These are phyloP conservation scores for Chimonanthus salicifolius DNA, from an alignment of 164 flowering plant genomes.

Conservation along the genomic window DNA sequence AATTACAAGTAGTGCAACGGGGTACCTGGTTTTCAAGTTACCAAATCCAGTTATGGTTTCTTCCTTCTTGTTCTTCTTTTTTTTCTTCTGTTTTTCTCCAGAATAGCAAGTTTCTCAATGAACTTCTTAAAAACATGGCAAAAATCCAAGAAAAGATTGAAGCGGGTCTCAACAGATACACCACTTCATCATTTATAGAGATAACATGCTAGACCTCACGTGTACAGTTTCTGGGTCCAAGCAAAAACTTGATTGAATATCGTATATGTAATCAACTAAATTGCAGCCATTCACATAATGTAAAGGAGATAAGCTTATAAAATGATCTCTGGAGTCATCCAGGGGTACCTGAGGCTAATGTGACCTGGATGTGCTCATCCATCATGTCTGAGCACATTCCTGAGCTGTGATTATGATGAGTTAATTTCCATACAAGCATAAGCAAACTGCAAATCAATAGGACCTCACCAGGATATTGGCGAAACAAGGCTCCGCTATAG, in stretches of 20 bases:
- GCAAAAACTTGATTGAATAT: too few species aligned
- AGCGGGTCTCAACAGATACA: too few species aligned
- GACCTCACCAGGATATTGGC: slow-evolving; percentile 89
- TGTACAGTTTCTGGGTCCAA: too few species aligned
- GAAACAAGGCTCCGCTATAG: slow-evolving; percentile 90
- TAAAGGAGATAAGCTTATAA: too few species aligned
- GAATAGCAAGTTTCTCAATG: background rate
- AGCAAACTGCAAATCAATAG: background rate
- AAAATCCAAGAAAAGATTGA: too few species aligned
- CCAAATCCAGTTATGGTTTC: background rate
- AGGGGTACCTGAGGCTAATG: background rate
- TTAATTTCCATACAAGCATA: background rate
- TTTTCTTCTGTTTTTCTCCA: too few species aligned
- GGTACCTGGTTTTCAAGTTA: background rate
- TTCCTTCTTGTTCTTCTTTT: too few species aligned
- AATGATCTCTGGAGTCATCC: too few species aligned
- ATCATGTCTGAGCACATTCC: background rate
- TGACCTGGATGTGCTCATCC: background rate
- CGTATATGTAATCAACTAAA: too few species aligned
- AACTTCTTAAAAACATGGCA: background rate
- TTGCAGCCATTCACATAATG: too few species aligned
- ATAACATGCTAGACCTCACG: too few species aligned
- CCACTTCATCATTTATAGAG: too few species aligned
- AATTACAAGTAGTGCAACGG: background rate
- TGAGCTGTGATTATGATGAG: background rate